These are phyloP conservation scores for Rhizoclosmatium globosum DNA, from an alignment of 192 early-diverging fungal species.

Conservation along the genomic window DNA sequence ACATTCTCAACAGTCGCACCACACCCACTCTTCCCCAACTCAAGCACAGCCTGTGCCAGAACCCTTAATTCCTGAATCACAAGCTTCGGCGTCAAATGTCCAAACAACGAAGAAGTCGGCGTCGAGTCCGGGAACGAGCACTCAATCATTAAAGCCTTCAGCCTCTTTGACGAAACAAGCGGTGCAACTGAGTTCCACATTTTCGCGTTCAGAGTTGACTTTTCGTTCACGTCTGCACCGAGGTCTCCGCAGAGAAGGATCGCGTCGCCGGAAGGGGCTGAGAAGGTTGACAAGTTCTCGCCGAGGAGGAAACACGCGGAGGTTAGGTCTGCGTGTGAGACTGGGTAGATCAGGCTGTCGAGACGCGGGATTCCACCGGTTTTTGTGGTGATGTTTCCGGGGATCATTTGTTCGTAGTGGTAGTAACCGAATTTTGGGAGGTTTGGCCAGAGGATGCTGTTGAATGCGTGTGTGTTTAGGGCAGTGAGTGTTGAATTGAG, in stretches of 20 bases:
- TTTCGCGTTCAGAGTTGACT: not conserved
- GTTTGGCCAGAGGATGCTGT: slow-evolving; percentile 32
- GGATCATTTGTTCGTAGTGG: not conserved
- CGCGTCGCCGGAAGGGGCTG: too few species aligned
- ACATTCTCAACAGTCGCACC: too few species aligned
- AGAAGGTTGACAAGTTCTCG: not conserved
- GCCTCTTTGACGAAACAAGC: not conserved
- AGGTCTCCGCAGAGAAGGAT: slow-evolving; percentile 33
- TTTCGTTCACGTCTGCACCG: slow-evolving; percentile 20
- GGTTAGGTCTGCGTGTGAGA: not conserved
- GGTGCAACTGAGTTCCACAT: slow-evolving; percentile 26
- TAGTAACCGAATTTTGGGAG: slow-evolving; percentile 13
- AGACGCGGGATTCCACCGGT: not conserved
- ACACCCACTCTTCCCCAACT: not conserved
- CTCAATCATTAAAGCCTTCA: slow-evolving; percentile 35
- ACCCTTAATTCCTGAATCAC: slow-evolving; percentile 21
- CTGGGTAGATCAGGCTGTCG: not conserved
- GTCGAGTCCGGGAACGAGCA: slow-evolving; percentile 20
- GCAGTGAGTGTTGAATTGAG: not conserved
- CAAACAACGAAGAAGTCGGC: slow-evolving; percentile 2
- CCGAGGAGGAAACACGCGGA: slow-evolving; percentile 35
- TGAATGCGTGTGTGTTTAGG: slow-evolving; percentile 8
- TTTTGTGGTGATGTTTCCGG: not conserved
- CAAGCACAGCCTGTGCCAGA: not conserved
- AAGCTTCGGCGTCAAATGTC: slow-evolving; percentile 32